A percentile compares a stretch with the other conserved stretches of the same genome.
These are phyloP conservation scores for Vitis amurensis DNA, from an alignment of 164 flowering plant genomes.

Conservation along the genomic window DNA sequence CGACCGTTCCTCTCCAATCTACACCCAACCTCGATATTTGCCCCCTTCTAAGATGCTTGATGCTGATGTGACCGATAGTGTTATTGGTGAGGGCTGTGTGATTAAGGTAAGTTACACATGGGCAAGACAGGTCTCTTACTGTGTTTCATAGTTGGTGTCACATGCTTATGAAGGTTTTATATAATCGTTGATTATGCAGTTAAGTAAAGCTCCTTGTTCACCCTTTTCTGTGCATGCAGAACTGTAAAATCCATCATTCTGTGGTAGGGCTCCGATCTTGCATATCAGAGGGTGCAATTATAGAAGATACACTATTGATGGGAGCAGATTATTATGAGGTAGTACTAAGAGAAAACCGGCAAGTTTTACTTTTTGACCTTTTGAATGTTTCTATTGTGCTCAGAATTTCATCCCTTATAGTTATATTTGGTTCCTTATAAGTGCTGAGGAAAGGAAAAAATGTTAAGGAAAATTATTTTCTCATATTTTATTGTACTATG, in stretches of 20 bases:
- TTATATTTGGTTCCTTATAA: too few relatives aligned
- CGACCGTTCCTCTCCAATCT: constrained; percentile 93
- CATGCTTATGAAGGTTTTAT: neutral
- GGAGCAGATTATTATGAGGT: constrained; percentile 99
- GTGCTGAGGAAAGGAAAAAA: too few relatives aligned
- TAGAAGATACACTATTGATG: constrained; percentile 89
- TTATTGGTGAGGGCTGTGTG: constrained; percentile 94
- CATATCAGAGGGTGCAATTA: constrained; percentile 92
- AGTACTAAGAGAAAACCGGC: neutral
- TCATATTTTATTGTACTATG: too few relatives aligned
- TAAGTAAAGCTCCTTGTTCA: neutral
- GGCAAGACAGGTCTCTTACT: neutral
- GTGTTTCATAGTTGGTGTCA: neutral
- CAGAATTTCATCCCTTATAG: too few relatives aligned
- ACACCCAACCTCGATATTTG: constrained; percentile 91
- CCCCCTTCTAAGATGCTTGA: constrained; percentile 98
- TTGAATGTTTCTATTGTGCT: neutral
- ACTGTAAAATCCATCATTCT: constrained; percentile 94
- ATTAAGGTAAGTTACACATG: constrained; percentile 56
- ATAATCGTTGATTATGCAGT: neutral
- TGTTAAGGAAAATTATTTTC: too few relatives aligned
- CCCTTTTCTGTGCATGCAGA: constrained; percentile 37
- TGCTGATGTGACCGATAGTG: constrained; percentile 92
- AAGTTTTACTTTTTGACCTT: neutral
- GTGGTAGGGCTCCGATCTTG: constrained; percentile 92